Percentiles rank a stretch among this genome's conserved stretches.
These are phyloP conservation scores for Cercospora sp. DNA, from an alignment of 2,329 filamentous ascomycete species.

Conservation along the genomic window DNA sequence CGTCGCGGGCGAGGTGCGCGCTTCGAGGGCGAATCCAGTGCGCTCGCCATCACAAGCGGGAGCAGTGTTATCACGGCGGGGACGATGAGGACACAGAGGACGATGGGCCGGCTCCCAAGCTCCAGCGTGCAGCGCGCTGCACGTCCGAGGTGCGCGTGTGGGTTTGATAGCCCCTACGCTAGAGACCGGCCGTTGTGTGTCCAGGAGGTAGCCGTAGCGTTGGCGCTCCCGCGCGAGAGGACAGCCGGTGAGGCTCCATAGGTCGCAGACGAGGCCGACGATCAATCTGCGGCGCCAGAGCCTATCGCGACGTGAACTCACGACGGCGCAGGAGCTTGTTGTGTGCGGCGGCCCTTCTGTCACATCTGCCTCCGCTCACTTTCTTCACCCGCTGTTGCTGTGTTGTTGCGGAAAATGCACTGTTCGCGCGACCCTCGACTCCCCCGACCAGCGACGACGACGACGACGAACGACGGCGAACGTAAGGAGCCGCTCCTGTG, in stretches of 20 bases:
- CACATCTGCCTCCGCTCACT: constrained; percentile 11
- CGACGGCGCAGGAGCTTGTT: constrained; percentile 20
- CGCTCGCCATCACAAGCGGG: not conserved
- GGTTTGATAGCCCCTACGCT: constrained; percentile 5
- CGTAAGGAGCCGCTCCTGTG: not conserved
- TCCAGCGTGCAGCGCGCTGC: no score
- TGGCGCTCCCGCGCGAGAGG: constrained; percentile 15
- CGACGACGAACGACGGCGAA: not conserved
- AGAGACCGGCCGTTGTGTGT: not conserved
- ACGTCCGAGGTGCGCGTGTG: not conserved
- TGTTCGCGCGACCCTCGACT: not conserved
- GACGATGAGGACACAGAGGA: not conserved
- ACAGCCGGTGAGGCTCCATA: constrained; percentile 8
- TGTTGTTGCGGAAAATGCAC: not conserved
- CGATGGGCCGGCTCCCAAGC: no score
- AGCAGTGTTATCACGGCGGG: not conserved
- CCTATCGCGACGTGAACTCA: constrained; percentile 19
- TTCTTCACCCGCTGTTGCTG: not conserved
- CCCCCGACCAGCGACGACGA: not conserved
- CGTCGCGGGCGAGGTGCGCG: not conserved
- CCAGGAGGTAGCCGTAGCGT: constrained; percentile 14
- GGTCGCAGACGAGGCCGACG: constrained; percentile 19
- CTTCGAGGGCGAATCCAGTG: constrained; percentile 2
- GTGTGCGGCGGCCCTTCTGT: constrained; percentile 14
- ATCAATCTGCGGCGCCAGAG: constrained; percentile 18